phyloP scores from a whole-genome alignment of 805 yeast species.

The Spathaspora sp. region DNA sequence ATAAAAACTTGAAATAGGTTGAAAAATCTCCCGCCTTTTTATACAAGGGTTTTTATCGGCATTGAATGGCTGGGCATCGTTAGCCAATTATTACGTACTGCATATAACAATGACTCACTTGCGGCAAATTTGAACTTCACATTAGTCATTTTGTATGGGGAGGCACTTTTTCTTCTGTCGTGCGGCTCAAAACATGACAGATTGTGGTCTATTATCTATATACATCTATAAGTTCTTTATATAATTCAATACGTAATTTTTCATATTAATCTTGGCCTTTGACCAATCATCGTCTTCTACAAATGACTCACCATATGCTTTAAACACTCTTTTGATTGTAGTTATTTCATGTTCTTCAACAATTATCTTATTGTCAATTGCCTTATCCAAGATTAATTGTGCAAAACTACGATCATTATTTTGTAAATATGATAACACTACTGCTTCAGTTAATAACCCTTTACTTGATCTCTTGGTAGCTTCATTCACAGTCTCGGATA shows the following conservation, averaged over 20 bases:
- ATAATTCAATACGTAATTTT: conserved; percentile 15
- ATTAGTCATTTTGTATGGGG: background rate
- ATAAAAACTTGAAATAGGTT: background rate
- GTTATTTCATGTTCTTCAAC: conserved; percentile 38
- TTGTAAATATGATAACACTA: conserved; percentile 41
- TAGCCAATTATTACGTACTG: background rate
- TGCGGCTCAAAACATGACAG: background rate
- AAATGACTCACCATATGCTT: conserved; percentile 50
- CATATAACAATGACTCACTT: background rate
- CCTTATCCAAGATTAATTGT: conserved; percentile 45
- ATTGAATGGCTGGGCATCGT: background rate
- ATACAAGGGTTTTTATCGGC: background rate
- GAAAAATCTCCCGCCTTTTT: background rate
- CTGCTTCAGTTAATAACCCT: conserved; percentile 44
- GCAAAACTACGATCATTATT: conserved; percentile 54
- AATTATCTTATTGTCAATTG: conserved; percentile 25
- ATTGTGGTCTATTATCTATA: background rate
- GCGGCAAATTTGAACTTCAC: background rate
- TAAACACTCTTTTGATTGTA: conserved; percentile 39
- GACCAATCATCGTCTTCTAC: conserved; percentile 37
- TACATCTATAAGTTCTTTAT: conserved; percentile 8
- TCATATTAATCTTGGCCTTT: conserved; percentile 27
- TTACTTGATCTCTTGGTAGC: conserved; percentile 33
- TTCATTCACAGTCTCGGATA: conserved; percentile 27
- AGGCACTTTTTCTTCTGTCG: background rate